A percentile compares a stretch with the other conserved stretches of the same genome.
Conservation (phyloP, 2,329 filamentous ascomycete species). For the Pseudogymnoascus sp. region DNA sequence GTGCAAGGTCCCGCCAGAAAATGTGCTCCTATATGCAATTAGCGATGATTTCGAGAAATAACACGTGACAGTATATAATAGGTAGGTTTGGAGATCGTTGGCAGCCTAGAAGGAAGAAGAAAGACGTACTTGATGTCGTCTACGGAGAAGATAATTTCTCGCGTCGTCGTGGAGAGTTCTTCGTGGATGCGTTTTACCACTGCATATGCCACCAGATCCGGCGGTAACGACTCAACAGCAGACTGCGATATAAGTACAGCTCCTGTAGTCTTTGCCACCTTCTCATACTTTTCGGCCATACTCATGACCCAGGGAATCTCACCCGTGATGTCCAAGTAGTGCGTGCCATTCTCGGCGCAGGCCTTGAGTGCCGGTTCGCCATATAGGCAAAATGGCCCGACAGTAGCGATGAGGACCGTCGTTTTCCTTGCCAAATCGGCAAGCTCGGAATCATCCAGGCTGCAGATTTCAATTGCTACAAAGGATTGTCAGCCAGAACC, state of each 20-base stretch:
- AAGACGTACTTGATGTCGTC: constrained; percentile 35
- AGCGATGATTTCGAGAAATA: constrained; percentile 9
- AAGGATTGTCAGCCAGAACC: constrained; percentile 13
- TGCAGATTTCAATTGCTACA: constrained; percentile 47
- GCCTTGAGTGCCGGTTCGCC: constrained; percentile 54
- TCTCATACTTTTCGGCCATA: constrained; percentile 55
- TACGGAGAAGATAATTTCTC: constrained; percentile 46
- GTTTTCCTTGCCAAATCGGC: constrained; percentile 47
- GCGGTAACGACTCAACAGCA: constrained; percentile 54
- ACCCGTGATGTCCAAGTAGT: constrained; percentile 58
- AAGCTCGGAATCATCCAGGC: constrained; percentile 40
- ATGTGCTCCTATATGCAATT: constrained; percentile 33
- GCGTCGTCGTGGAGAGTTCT: constrained; percentile 41
- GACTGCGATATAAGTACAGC: constrained; percentile 54
- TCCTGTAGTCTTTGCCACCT: constrained; percentile 43
- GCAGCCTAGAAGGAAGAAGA: background rate
- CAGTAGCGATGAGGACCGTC: constrained; percentile 47
- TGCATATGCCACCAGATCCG: constrained; percentile 51
- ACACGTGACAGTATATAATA: background rate
- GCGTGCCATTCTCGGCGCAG: constrained; percentile 54
- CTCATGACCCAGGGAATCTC: constrained; percentile 49
- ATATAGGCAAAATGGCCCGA: constrained; percentile 50
- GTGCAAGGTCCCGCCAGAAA: constrained; percentile 60
- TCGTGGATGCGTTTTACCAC: constrained; percentile 42
- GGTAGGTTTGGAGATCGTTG: background rate